Evolutionary conservation across 2,329 filamentous ascomycete species (phyloP), one percentile per base, ranked within the genome.

Genomic region (Ceratocystis diversiconidia): DNA sequence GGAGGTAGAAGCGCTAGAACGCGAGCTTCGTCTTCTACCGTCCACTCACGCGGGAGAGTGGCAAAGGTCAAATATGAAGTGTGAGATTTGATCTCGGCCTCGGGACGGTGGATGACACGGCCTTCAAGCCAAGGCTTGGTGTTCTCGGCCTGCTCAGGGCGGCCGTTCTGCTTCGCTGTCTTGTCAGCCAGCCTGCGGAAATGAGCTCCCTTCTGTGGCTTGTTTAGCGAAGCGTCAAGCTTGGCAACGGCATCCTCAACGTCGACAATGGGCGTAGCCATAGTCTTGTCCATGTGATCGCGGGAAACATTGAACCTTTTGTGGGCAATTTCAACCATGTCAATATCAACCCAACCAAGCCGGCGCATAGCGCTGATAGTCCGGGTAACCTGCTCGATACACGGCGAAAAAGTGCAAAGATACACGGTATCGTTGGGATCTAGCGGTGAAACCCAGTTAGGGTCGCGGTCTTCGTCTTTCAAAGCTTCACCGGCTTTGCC

Each of bases 41-140:
- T 86, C 94, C 94, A 99, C 68, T 89, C 86, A 55, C 85, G 81
- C n/a, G 94, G 92, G 68, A 99, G 76, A 2, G 94, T 79, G 0
- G 94, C 94, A 77, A 99, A 99, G 3, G 95, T 88, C 3, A 99
- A 81, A 74, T 99, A 99, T n/a, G 89, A 94, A 0, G 94, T 99
- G 75, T 99, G 94, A 6, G 89, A 94, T 80, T 96, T 96, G 68
- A 97, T 78, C 72, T 99, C 94, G 0, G 85, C 78, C 76, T 99
- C 94, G 0, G 89, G 85, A 28, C 90, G 83, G 71, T 95, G 90
- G 36, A 90, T 81, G 50, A 97, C 72, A 32, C 84, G 83, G 0
- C 94, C 94, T 68, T 92, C 84, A 72, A 88, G 83, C 77, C 86
- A 95, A 0, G 82, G 74, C 68, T 89, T 85, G 12, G 59, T 60